Evolutionary conservation across 2,329 filamentous ascomycete genomes (phyloP), one percentile per base, ranked within the genome.

Genomic region (Shiraia bambusicola): DNA sequence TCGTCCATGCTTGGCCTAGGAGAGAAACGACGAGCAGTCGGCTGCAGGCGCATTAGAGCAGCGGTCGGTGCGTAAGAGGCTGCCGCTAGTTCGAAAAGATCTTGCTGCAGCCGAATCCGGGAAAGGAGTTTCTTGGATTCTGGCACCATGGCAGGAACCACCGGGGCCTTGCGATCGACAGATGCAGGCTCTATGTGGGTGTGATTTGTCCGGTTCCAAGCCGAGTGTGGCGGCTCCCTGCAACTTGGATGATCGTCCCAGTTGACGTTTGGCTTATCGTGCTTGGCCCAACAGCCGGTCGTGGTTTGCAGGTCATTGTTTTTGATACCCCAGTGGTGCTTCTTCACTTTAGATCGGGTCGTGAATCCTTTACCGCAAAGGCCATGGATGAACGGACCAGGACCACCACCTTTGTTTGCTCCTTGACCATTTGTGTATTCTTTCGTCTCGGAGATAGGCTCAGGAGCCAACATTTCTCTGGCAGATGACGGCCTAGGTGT

Each of bases 241-340:
- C 63, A 67, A 42, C 55, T 65, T 28, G 58, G 50, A 40, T 66
- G 58, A 5, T 53, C 57, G 37, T 67, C 52, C 63, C 63, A 67
- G 34, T 34, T 47, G n/a, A 53, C 37, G 31, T 56, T 36, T 8
- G 63, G 63, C 40, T 58, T 67, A 0, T 48, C 47, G 34, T 63
- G 39, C 29, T 60, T 65, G 25, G 47, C 50, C 63, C 63, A 68
- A 37, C 65, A 68, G 2, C 63, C 63, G 12, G 49, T 64, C 12
- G 36, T 58, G 2, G 61, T 64, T 6, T 49, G 33, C 9, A 49
- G 26, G 37, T 67, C 47, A 11, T 59, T 47, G 1, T 37, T 25
- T 15, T 54, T 59, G 6, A 36, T 45, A 12, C 63, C 63, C 57
- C 61, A 68, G 31, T 67, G 65, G 37, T 67, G 63, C 27, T 65